Evolutionary conservation across 306 rosid genomes (phyloP).

Genomic region (Pyrus pyrifolia): DNA sequence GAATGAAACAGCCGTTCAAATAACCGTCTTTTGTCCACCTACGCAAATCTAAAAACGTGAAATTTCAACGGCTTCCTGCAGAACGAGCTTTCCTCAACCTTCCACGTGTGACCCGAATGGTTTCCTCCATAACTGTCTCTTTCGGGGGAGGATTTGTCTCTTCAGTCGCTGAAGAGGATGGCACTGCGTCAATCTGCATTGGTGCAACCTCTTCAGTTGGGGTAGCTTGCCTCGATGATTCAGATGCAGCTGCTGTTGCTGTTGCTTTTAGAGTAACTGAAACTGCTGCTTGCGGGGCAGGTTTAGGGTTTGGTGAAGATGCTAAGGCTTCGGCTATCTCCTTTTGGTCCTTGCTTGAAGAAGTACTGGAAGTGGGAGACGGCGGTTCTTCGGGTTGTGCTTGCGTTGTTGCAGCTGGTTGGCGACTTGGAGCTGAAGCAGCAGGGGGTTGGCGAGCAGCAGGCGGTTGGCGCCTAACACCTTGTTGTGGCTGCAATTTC

Average conservation of each 20-base stretch:
- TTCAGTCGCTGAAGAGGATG: slow-evolving; percentile 19
- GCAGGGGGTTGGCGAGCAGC: slow-evolving; percentile 16
- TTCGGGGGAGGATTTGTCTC: background rate
- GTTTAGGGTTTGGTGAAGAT: slow-evolving; percentile 16
- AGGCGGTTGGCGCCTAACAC: slow-evolving; percentile 28
- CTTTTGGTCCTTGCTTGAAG: slow-evolving; percentile 28
- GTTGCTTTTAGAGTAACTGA: background rate
- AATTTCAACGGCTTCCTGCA: slow-evolving; percentile 26
- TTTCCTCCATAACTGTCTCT: slow-evolving; percentile 23
- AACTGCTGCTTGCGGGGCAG: slow-evolving; percentile 2
- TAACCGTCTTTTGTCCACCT: slow-evolving; percentile 26
- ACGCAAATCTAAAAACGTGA: slow-evolving; percentile 18
- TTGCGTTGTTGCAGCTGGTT: slow-evolving; percentile 16
- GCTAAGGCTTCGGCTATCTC: slow-evolving; percentile 30
- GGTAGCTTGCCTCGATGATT: slow-evolving; percentile 13
- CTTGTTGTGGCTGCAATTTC: slow-evolving; percentile 38
- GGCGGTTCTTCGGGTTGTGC: slow-evolving; percentile 21
- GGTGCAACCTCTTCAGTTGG: slow-evolving; percentile 16
- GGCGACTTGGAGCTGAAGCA: slow-evolving; percentile 23
- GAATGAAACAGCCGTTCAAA: slow-evolving; percentile 29
- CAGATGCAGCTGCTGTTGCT: slow-evolving; percentile 11
- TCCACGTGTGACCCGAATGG: slow-evolving; percentile 19
- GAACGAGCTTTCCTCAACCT: slow-evolving; percentile 28
- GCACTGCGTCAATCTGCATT: slow-evolving; percentile 18
- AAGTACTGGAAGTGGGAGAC: slow-evolving; percentile 31